Conservation (phyloP, 805 yeast species). For the Nakazawaea ambrosiae region DNA sequence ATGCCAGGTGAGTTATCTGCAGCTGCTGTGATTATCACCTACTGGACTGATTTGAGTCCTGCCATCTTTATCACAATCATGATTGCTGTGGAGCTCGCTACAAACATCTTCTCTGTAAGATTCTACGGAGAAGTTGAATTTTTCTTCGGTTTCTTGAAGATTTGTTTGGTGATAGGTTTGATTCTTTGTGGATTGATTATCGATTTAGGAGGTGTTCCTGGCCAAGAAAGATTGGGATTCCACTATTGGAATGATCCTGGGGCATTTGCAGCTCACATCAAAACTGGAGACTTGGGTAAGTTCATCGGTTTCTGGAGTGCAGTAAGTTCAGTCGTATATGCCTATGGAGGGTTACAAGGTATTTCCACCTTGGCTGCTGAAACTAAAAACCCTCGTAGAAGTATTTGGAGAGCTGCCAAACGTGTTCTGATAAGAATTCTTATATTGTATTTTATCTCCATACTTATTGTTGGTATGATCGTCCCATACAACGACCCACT, state of each 20-base stretch:
- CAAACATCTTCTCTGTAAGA: constrained; percentile 40
- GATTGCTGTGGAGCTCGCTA: constrained; percentile 31
- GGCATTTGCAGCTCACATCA: constrained; percentile 28
- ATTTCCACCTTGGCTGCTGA: constrained; percentile 38
- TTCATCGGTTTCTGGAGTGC: constrained; percentile 37
- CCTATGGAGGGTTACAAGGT: constrained; percentile 37
- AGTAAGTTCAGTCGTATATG: constrained; percentile 30
- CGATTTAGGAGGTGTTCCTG: constrained; percentile 53
- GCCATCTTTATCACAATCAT: constrained; percentile 39
- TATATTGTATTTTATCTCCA: constrained; percentile 37
- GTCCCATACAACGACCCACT: constrained; percentile 28
- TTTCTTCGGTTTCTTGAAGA: constrained; percentile 38
- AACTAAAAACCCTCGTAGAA: constrained; percentile 30
- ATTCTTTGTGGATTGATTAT: constrained; percentile 42
- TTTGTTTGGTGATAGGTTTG: constrained; percentile 39
- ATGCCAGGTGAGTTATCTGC: constrained; percentile 40
- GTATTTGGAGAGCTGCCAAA: constrained; percentile 32
- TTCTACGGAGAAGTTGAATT: constrained; percentile 47
- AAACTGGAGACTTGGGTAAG: constrained; percentile 30
- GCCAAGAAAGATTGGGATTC: constrained; percentile 44
- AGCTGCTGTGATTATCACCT: constrained; percentile 48
- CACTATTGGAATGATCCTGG: constrained; percentile 36
- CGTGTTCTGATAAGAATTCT: constrained; percentile 36
- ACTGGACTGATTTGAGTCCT: constrained; percentile 42
- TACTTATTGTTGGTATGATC: constrained; percentile 33